Conservation (phyloP, 441 rosid species). For the Monsonia emarginata region DNA sequence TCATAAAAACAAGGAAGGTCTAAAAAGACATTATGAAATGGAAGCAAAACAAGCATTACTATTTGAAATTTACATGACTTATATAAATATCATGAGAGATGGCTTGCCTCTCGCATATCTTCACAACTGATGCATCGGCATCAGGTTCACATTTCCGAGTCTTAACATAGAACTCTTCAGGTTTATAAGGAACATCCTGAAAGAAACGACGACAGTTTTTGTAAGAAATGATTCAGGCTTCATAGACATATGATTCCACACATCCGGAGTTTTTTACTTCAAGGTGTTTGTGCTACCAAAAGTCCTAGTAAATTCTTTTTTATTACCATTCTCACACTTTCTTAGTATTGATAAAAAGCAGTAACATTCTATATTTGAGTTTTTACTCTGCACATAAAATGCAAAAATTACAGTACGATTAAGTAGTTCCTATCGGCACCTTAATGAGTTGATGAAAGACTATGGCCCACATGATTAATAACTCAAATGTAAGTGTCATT, state of each 20-base stretch:
- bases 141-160: conserved; percentile 78
- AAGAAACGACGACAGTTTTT: not conserved
- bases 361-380: not conserved
- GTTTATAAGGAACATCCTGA: conserved; percentile 84
- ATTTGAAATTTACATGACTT: not conserved
- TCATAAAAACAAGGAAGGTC: not conserved
- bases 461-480: not conserved
- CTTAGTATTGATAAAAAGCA: not conserved
- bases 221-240: not conserved
- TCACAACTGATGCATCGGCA: conserved; percentile 58
- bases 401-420: not conserved
- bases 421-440: not conserved
- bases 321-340: not conserved
- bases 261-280: not conserved
- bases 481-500: not conserved
- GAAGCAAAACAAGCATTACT: not conserved
- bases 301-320: not conserved
- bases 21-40: not conserved
- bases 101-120: conserved; percentile 65
- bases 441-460: not conserved
- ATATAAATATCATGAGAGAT: not conserved
- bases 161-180: conserved; percentile 57
- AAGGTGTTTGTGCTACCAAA: not conserved
- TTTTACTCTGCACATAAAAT: not conserved
- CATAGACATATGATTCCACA: not conserved